Conservation (phyloP, 768 basidiomycete species). For the Austroboletus eburneus region DNA sequence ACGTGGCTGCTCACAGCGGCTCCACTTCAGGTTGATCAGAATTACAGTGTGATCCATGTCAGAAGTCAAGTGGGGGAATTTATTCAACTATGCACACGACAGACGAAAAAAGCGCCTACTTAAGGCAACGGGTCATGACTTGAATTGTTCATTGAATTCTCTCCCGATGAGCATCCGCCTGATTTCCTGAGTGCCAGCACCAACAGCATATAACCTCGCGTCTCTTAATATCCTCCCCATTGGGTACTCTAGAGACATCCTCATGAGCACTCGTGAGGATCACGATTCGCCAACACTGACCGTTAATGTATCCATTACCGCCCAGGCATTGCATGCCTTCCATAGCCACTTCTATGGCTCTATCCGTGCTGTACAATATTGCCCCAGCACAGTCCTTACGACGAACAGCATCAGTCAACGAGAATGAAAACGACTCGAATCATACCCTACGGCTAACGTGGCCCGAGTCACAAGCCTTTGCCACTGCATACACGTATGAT, state of each 20-base stretch:
- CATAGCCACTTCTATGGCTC: conserved; percentile 83
- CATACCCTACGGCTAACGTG: conserved; percentile 73
- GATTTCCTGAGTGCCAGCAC: conserved; percentile 97
- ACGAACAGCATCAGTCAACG: conserved; percentile 7
- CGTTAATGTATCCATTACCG: conserved; percentile 95
- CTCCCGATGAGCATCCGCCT: conserved; percentile 91
- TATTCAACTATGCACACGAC: too few relatives aligned
- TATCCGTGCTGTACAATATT: conserved; percentile 90
- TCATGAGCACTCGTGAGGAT: background rate
- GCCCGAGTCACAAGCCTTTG: conserved; percentile 79
- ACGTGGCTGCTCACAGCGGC: too few relatives aligned
- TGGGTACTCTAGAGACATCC: conserved; percentile 67
- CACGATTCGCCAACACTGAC: conserved; percentile 35
- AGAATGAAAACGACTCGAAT: conserved; percentile 8
- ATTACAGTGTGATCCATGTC: too few relatives aligned
- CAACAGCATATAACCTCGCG: conserved; percentile 85
- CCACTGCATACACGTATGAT: conserved; percentile 91
- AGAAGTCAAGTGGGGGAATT: too few relatives aligned
- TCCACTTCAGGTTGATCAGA: too few relatives aligned
- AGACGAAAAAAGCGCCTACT: too few relatives aligned
- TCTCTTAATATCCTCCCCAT: conserved; percentile 85
- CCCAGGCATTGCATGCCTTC: conserved; percentile 94
- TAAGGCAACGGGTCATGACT: conserved; percentile 15
- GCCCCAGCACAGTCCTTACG: conserved; percentile 90
- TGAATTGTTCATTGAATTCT: conserved; percentile 78